Base-by-base conservation (phyloP, 306 rosid genomes). In the Prunus armeniaca region DNA sequence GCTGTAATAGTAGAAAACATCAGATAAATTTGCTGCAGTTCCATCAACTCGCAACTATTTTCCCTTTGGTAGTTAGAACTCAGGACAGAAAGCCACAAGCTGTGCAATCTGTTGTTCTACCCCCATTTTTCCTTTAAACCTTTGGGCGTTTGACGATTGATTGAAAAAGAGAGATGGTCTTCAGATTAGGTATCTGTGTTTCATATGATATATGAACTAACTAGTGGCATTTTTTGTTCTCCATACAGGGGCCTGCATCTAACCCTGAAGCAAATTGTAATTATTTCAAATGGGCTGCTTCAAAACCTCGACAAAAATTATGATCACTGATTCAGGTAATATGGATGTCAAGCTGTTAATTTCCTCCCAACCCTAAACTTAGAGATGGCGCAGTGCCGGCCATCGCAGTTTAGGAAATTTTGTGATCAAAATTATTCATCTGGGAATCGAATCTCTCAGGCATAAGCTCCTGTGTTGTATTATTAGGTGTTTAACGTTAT, bases 261-360 rank as follows among this genome's bases (percentile, higher is more conserved):
- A 88, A 95, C 76, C 85, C 91, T n/a, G 97, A 92, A 79, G 97
- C 99, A 78, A 95, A 92, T 77, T 92, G 99, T 75, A 87, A 89
- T 79, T 92, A 76, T 87, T 95, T 90, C 71, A 88, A 89, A 83
- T 96, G 98, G 97, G 98, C 96, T 71, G 83, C 87, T 57, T 90
- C 91, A n/a, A 95, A 95, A 87, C 80, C 96, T 78, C 90, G 85
- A 78, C 83, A 76, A 41, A 84, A 84, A 74, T 77, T 82, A 83
- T 47, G 79, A 57, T 62, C 15, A 19, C n/a, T 55, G 71, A 17
- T 45, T 47, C 14, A 13, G 28, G 54, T 28, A 38, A 25, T 68
- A 24, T 15, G 30, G 41, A 41, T 24, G 41, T 24, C 55, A 4
- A 22, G 55, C 51, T 57, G 15, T 25, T 13, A 22, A 25, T 15